Evolutionary conservation across 805 yeast genomes (phyloP), one percentile per base, ranked within the genome.

Genomic region (Grigorovia humatica): DNA sequence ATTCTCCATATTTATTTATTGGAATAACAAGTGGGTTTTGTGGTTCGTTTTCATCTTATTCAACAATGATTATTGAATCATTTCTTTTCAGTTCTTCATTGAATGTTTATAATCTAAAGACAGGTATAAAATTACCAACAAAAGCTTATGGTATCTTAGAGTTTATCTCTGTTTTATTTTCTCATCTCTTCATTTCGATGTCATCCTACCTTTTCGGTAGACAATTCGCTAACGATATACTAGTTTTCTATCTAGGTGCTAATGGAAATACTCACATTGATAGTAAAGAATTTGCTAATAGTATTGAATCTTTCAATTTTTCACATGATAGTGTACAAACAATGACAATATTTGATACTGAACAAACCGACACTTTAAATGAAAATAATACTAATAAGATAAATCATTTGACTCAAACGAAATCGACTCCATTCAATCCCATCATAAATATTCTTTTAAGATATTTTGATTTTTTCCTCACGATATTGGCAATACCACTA

Each of bases 111-210:
- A 53, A 58, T 48, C 54, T 57, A 17, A 43, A 48, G n/a, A 15
- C 50, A 13, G 50, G 54, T 15, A 46, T 48, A 4, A 51, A 56
- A 9, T 75, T 74, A 57, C 87, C 86, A 0, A 84, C 80, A 54
- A 70, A 78, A 7, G 96, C 86, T 0, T 88, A 86, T 64, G 95
- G 95, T 0, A 78, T 85, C 2, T 82, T 87, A 82, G 86, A 82
- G 53, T 83, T 81, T 49, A 65, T 85, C 20, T 77, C 89, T 1
- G 88, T 85, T 1, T 46, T 79, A 0, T 57, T 87, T 0, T 69
- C 78, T 0, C 87, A 88, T 51, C 54, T 85, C 52, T 74, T 80
- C 9, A 70, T 84, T 12, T 84, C 93, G 0, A 64, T 81, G 47
- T 69, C 78, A 8, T 87, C 85, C 0, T 80, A 74, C 53, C 67